Evolutionary conservation across 2,329 filamentous ascomycete genomes (phyloP).

Genomic region (Aureobasidium melanogenum): DNA sequence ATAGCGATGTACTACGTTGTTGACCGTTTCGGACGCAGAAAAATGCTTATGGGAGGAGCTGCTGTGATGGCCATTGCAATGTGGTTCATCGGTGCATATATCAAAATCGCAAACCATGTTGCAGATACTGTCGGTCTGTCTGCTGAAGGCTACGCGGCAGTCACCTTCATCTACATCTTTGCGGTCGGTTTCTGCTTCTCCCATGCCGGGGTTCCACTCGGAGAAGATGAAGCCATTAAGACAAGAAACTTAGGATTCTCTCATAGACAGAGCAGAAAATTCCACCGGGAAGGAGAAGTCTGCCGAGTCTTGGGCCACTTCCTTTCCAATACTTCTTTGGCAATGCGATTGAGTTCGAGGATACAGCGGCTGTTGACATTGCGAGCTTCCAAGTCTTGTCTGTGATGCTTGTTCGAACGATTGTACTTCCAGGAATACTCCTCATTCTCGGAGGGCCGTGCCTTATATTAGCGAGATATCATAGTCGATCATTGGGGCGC

Average conservation of each 20-base stretch:
- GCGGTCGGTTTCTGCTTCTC: conserved; percentile 31
- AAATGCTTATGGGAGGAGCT: conserved; percentile 30
- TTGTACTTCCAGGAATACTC: too few relatives aligned
- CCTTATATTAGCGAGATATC: neutral
- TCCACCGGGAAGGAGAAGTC: conserved; percentile 82
- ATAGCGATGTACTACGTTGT: conserved; percentile 30
- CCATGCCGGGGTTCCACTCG: conserved; percentile 32
- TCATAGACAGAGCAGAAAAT: conserved; percentile 91
- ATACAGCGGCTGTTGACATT: neutral
- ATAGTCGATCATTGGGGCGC: too few relatives aligned
- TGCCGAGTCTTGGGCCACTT: conserved; percentile 72
- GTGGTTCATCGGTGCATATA: conserved; percentile 30
- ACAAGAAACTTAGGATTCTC: conserved; percentile 16
- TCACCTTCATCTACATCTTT: conserved; percentile 34
- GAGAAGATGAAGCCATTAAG: neutral
- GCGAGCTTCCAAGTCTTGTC: neutral
- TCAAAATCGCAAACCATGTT: conserved; percentile 24
- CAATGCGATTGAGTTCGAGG: neutral
- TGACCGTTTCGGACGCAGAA: conserved; percentile 29
- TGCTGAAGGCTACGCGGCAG: conserved; percentile 29
- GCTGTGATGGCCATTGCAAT: conserved; percentile 28
- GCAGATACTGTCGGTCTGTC: conserved; percentile 23
- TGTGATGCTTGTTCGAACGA: too few relatives aligned
- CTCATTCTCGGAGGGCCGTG: too few relatives aligned
- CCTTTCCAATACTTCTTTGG: conserved; percentile 68